phyloP scores from a whole-genome alignment of 2,329 filamentous ascomycete species.

The Pestalotiopsis sp. region DNA sequence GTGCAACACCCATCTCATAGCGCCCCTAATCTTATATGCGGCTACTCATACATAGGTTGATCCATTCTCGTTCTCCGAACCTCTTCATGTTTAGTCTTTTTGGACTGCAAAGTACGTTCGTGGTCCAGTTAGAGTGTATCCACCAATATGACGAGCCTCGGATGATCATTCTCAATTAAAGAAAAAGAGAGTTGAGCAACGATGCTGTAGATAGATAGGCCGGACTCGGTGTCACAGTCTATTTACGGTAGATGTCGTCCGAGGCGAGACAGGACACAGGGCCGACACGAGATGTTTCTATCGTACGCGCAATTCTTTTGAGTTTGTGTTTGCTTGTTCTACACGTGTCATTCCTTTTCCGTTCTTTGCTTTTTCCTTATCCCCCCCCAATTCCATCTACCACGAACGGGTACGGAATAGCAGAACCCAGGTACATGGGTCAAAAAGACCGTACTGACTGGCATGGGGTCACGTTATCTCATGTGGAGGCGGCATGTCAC shows the following conservation, averaged over 20 bases:
- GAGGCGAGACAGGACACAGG: background rate
- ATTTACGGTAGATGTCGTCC: background rate
- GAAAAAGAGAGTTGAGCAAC: background rate
- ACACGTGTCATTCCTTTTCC: background rate
- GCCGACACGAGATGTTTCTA: background rate
- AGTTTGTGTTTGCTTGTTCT: background rate
- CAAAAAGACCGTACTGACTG: background rate
- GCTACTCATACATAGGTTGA: no score
- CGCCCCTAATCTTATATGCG: no score
- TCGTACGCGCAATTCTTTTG: background rate
- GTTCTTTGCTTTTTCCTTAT: background rate
- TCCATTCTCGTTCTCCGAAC: no score
- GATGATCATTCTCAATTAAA: no score
- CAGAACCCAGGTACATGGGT: background rate
- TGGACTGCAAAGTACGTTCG: no score
- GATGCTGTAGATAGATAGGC: background rate
- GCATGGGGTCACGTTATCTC: background rate
- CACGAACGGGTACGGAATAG: background rate
- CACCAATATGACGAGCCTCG: background rate
- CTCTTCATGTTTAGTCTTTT: no score
- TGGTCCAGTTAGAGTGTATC: no score
- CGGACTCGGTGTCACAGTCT: background rate
- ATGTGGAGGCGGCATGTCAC: background rate
- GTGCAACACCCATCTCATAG: no score
- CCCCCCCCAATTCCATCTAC: background rate